phyloP scores from a whole-genome alignment of 2,329 filamentous ascomycete species.

The Ophiocordyceps camponoti-floridani region DNA sequence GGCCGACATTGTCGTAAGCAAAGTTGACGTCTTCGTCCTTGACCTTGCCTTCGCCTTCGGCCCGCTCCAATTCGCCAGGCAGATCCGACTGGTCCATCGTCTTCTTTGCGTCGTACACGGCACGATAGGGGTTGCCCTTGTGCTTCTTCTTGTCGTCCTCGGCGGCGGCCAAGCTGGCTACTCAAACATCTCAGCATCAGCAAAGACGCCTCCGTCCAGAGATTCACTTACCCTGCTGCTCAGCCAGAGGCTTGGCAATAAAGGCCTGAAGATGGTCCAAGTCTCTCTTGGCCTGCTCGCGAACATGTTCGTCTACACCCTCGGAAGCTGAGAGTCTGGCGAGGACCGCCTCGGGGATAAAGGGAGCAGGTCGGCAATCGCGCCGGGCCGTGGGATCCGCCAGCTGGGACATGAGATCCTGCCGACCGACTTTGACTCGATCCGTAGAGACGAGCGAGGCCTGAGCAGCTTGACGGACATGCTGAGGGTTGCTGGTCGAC shows the following conservation, averaged over 20 bases:
- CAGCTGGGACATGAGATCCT: conserved; percentile 13
- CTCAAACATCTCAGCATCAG: conserved; percentile 1
- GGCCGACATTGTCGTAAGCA: conserved; percentile 30
- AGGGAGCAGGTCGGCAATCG: conserved; percentile 7
- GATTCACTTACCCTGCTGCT: conserved; percentile 7
- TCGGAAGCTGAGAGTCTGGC: conserved; percentile 18
- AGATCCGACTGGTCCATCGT: conserved; percentile 16
- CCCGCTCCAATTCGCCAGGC: conserved; percentile 22
- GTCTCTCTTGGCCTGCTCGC: conserved; percentile 17
- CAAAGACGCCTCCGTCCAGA: neutral
- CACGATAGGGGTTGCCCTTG: conserved; percentile 17
- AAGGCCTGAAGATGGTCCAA: conserved; percentile 19
- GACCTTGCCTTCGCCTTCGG: conserved; percentile 21
- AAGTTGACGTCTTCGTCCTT: conserved; percentile 27
- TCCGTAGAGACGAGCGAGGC: conserved; percentile 16
- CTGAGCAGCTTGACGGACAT: conserved; percentile 17
- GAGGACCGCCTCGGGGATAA: conserved; percentile 22
- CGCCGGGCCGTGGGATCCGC: conserved; percentile 7
- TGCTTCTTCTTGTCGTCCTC: conserved; percentile 3
- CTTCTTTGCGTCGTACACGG: conserved; percentile 25
- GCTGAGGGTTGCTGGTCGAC: conserved; percentile 16
- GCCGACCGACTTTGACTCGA: conserved; percentile 11
- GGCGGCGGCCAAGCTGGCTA: conserved; percentile 5
- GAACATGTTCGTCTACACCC: conserved; percentile 19
- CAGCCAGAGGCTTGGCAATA: conserved; percentile 6